phyloP scores from a whole-genome alignment of 2,329 filamentous ascomycete species.

The Diplodia mutila region DNA sequence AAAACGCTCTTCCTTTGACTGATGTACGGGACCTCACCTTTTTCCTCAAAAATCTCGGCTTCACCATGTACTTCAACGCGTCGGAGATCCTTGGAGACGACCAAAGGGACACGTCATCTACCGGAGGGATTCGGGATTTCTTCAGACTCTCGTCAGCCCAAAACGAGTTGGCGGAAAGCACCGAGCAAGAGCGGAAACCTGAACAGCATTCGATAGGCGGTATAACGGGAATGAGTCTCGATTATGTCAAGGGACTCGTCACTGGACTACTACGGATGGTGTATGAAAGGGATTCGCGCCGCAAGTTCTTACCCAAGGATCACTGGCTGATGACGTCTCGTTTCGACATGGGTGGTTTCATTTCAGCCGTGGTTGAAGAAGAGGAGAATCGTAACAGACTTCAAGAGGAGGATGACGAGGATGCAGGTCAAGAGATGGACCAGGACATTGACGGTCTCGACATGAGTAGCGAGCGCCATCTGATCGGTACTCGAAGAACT shows the following conservation, averaged over 20 bases:
- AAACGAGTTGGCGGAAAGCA: slow-evolving; percentile 26
- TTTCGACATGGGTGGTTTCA: slow-evolving; percentile 88
- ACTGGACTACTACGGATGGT: slow-evolving; percentile 83
- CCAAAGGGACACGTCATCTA: slow-evolving; percentile 52
- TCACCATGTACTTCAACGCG: slow-evolving; percentile 84
- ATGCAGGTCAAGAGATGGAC: slow-evolving; percentile 49
- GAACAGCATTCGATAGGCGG: slow-evolving; percentile 57
- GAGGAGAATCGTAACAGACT: slow-evolving; percentile 76
- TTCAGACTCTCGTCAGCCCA: slow-evolving; percentile 34
- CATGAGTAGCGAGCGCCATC: slow-evolving; percentile 28
- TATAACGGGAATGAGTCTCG: slow-evolving; percentile 72
- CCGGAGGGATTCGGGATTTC: slow-evolving; percentile 42
- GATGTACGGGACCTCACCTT: slow-evolving; percentile 76
- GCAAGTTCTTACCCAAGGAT: slow-evolving; percentile 77
- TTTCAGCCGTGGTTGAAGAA: slow-evolving; percentile 82
- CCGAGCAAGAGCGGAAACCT: slow-evolving; percentile 33
- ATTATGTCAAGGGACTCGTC: slow-evolving; percentile 77
- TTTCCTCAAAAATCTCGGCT: slow-evolving; percentile 89
- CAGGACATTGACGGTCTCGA: slow-evolving; percentile 39
- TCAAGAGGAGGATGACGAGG: slow-evolving; percentile 64
- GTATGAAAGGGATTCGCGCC: slow-evolving; percentile 89
- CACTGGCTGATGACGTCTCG: slow-evolving; percentile 93
- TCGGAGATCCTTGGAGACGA: slow-evolving; percentile 61
- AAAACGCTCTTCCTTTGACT: slow-evolving; percentile 69
- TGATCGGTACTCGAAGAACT: slow-evolving; percentile 62